Evolutionary conservation across 2,329 filamentous ascomycete species (phyloP).

Genomic region (Penicillium verrucosum): DNA sequence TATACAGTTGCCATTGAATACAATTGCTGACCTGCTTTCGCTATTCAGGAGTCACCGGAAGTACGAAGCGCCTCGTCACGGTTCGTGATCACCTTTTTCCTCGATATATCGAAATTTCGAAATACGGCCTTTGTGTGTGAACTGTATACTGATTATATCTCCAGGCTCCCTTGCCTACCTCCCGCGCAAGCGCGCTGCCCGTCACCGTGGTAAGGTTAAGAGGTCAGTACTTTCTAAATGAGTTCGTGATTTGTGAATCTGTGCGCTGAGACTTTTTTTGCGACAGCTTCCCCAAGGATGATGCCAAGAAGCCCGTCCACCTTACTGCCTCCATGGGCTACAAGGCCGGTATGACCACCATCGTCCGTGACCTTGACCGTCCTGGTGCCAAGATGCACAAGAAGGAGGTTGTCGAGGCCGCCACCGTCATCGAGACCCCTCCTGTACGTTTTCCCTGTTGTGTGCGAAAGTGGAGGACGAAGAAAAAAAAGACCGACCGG

Average conservation of each 20-base stretch:
- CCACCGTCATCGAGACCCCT: constrained; percentile 86
- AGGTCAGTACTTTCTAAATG: constrained; percentile 59
- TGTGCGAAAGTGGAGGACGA: not conserved
- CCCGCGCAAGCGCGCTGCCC: constrained; percentile 86
- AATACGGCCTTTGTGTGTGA: constrained; percentile 23
- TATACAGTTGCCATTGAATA: constrained; percentile 7
- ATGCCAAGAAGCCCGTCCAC: constrained; percentile 99
- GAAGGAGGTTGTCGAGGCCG: constrained; percentile 92
- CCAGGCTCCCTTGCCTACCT: constrained; percentile 74
- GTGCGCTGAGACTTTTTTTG: constrained; percentile 31
- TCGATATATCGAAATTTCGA: constrained; percentile 32
- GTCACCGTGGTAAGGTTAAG: constrained; percentile 98
- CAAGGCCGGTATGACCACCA: constrained; percentile 99
- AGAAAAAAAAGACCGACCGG: constrained; percentile 16
- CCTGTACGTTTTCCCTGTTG: constrained; percentile 66
- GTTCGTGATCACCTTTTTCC: constrained; percentile 74
- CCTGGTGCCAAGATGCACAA: constrained; percentile 99
- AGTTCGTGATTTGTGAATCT: constrained; percentile 13
- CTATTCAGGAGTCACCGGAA: constrained; percentile 57
- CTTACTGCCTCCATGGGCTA: constrained; percentile 97
- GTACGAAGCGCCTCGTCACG: constrained; percentile 90
- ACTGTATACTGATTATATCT: constrained; percentile 32
- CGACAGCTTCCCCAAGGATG: constrained; percentile 97
- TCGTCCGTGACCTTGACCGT: constrained; percentile 98
- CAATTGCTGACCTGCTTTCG: constrained; percentile 29